phyloP scores from a whole-genome alignment of 2,329 filamentous ascomycete genomes.

The Orbilia javanica region DNA sequence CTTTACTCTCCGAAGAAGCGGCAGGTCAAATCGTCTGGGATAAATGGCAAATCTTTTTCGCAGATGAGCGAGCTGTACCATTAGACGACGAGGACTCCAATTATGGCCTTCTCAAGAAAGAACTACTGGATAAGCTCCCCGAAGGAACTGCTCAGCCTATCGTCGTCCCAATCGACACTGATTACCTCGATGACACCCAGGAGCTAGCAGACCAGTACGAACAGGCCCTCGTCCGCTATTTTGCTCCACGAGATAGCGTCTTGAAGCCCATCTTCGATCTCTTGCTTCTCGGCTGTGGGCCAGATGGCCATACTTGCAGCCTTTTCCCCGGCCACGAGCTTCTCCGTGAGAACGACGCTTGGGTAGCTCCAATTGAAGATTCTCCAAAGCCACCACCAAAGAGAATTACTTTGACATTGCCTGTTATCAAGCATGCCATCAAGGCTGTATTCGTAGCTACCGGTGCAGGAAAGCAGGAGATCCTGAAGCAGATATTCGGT shows the following conservation, averaged over 20 bases:
- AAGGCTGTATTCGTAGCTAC: constrained; percentile 93
- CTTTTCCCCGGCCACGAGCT: constrained; percentile 91
- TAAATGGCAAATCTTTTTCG: constrained; percentile 98
- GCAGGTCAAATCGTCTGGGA: constrained; percentile 74
- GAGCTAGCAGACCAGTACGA: constrained; percentile 96
- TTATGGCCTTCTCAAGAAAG: constrained; percentile 86
- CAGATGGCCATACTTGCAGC: constrained; percentile 96
- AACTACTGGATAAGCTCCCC: constrained; percentile 90
- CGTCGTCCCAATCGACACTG: constrained; percentile 69
- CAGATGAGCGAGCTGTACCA: constrained; percentile 94
- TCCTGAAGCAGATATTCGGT: constrained; percentile 88
- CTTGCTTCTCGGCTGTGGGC: constrained; percentile 90
- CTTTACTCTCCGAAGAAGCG: constrained; percentile 73
- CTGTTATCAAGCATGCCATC: constrained; percentile 87
- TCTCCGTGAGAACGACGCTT: constrained; percentile 86
- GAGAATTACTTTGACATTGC: constrained; percentile 91
- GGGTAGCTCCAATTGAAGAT: constrained; percentile 92
- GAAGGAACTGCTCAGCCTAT: constrained; percentile 66
- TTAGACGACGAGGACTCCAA: constrained; percentile 95
- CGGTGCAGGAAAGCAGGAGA: constrained; percentile 87
- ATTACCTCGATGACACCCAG: constrained; percentile 79
- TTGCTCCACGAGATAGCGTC: constrained; percentile 92
- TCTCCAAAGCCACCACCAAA: constrained; percentile 93
- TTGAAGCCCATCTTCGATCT: constrained; percentile 95
- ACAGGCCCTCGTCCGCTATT: constrained; percentile 83